Conservation (phyloP, 163 green algal species). For the Chlamydomonas reinhardtii region DNA sequence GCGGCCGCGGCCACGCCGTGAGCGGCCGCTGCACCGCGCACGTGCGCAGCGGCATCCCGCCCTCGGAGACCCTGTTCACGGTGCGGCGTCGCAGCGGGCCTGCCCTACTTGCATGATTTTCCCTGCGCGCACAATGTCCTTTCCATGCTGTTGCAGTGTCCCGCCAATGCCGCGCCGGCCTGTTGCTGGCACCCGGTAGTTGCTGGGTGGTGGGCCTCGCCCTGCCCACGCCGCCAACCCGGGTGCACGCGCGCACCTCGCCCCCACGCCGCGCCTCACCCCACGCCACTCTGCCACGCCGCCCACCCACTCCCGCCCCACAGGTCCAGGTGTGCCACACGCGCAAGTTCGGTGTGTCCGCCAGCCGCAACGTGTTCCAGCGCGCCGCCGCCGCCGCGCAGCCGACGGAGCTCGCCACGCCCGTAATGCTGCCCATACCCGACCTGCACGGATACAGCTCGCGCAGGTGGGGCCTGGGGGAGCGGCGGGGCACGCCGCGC, state of each 20-base stretch:
- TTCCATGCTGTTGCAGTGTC: no score
- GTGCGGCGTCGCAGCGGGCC: not conserved
- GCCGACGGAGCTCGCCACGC: conserved; percentile 72
- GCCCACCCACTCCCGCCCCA: not conserved
- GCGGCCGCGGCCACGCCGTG: conserved; percentile 20
- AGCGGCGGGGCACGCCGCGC: no score
- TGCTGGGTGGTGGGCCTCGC: no score
- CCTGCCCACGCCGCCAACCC: no score
- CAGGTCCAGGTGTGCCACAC: conserved; percentile 37
- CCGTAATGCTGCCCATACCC: conserved; percentile 81
- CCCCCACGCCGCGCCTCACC: no score
- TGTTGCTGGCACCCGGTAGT: no score
- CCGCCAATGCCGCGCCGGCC: no score
- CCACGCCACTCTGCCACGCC: no score
- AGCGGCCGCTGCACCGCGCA: conserved; percentile 67
- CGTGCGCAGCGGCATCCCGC: conserved; percentile 83
- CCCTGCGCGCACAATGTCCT: no score
- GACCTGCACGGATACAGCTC: conserved; percentile 60
- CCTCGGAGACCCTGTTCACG: conserved; percentile 86
- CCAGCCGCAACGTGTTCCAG: conserved; percentile 37
- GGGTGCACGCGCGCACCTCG: no score
- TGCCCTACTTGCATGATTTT: no score
- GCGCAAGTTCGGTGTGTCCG: conserved; percentile 34
- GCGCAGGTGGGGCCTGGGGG: not conserved
- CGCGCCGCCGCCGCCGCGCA: conserved; percentile 9